Evolutionary conservation across 768 basidiomycete species (phyloP), one percentile per base, ranked within the genome.

Genomic region (Tubosaeta sp.): DNA sequence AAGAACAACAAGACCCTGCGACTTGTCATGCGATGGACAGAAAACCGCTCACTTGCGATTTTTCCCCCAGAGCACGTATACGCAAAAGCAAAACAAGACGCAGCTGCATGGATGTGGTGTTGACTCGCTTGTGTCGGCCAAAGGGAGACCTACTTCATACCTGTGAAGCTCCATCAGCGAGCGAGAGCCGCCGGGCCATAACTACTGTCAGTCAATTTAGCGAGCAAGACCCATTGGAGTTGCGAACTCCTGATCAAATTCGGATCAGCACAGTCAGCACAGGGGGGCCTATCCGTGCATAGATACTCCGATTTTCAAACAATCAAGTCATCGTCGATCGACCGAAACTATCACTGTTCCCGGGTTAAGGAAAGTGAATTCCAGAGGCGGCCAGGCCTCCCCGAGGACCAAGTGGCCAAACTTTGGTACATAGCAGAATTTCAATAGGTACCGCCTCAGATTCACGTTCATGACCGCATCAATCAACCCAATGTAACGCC

Each of bases 11-110:
- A 31, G 19, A 51, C 1, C 32, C 50, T 60, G 1, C 1, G 27
- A 11, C 6, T 5, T 9, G 8, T 25, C 7, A 26, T 33, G 16
- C 39, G 14, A 44, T 12, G 19, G 3, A 34, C 2, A 13, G 38
- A 16, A 19, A 5, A 10, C 13, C 5, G n/a, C 49, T 45, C 10
- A 44, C 50, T 25, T 38, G 38, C 38, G 43, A 39, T 41, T 45
- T 31, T 31, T 44, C 22, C 43, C 43, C 50, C 50, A 51, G 11
- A 61, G 14, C 34, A 59, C 56, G 32, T 62, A 62, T 34, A 55
- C 22, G 29, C 59, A 61, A 42, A 62, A 61, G 26, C 47, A n/a
- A n/a, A 59, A 61, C 6, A 61, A 48, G 31, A 61, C 17, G 13
- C 37, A 62, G 22, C 59, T 61, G 32, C 29, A 27, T 11, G 12